Percentiles rank a stretch among this genome's conserved stretches.
phyloP scores from a whole-genome alignment of 140 eudicot genomes.

The Bidens hawaiensis region DNA sequence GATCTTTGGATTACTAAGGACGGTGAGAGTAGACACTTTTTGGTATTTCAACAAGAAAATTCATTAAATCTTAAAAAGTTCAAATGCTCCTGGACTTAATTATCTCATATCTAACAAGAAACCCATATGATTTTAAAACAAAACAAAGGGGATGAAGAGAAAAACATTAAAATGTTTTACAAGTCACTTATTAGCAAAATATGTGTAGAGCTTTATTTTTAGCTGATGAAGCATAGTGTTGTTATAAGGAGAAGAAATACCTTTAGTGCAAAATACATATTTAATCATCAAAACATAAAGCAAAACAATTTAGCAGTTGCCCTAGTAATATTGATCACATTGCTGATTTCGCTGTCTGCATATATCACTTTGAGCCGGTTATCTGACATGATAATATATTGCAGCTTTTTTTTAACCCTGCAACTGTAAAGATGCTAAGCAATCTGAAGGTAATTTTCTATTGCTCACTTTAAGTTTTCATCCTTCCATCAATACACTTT shows the following conservation, averaged over 20 bases:
- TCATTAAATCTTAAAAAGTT: not conserved
- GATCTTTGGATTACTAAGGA: not conserved
- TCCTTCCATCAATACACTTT: not conserved
- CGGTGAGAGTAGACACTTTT: not conserved
- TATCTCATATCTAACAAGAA: not conserved
- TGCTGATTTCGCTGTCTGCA: not conserved
- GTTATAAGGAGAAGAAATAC: not conserved
- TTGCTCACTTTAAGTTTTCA: not conserved
- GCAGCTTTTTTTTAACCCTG: constrained; percentile 97
- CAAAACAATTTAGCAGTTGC: not conserved
- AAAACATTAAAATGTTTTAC: not conserved
- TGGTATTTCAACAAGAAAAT: constrained; percentile 1
- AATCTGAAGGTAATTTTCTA: constrained; percentile 71
- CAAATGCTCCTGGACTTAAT: not conserved
- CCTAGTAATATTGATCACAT: not conserved
- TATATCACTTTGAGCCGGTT: not conserved
- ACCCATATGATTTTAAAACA: not conserved
- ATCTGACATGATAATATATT: constrained; percentile 1
- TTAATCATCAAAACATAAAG: not conserved
- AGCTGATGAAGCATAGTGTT: constrained; percentile 2
- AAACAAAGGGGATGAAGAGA: not conserved
- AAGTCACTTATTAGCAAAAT: not conserved
- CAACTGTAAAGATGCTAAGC: constrained; percentile 99
- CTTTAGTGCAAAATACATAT: not conserved
- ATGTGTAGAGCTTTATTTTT: not conserved